These are phyloP conservation scores for Exophiala bonariae DNA, from an alignment of 2,329 filamentous ascomycete species.

Conservation along the genomic window DNA sequence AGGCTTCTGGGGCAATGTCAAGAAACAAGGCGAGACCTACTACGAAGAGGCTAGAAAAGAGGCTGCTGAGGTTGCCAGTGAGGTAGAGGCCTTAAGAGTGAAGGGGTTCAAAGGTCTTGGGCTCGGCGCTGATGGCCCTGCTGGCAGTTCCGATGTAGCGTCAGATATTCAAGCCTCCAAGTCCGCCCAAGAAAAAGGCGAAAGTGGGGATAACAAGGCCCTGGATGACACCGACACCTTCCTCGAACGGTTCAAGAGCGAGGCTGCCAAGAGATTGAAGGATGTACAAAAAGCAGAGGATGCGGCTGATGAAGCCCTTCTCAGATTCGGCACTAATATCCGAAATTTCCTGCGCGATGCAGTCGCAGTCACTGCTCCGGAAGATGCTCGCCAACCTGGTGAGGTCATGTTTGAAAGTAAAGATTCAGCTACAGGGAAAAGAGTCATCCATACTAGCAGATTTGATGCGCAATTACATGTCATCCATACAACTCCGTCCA, in stretches of 20 bases:
- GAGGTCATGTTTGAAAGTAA: conserved; percentile 90
- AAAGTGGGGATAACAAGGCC: conserved; percentile 33
- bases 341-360: conserved; percentile 88
- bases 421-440: conserved; percentile 78
- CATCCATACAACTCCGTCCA: conserved; percentile 81
- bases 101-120: conserved; percentile 37
- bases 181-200: conserved; percentile 22
- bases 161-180: conserved; percentile 29
- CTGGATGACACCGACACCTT: conserved; percentile 60
- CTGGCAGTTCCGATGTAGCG: conserved; percentile 32
- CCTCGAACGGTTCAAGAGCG: conserved; percentile 71
- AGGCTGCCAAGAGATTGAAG: conserved; percentile 80
- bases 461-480: conserved; percentile 96
- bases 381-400: conserved; percentile 47
- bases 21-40: conserved; percentile 91
- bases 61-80: conserved; percentile 79
- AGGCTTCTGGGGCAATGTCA: conserved; percentile 85
- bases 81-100: conserved; percentile 69
- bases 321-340: conserved; percentile 88
- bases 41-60: conserved; percentile 82
- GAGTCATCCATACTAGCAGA: conserved; percentile 90
- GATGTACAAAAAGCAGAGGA: conserved; percentile 92
- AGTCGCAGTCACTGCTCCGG: conserved; percentile 79
- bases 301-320: conserved; percentile 89
- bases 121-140: conserved; percentile 22